phyloP scores from a whole-genome alignment of 2,329 filamentous ascomycete genomes.

The Cladosporium sp. region DNA sequence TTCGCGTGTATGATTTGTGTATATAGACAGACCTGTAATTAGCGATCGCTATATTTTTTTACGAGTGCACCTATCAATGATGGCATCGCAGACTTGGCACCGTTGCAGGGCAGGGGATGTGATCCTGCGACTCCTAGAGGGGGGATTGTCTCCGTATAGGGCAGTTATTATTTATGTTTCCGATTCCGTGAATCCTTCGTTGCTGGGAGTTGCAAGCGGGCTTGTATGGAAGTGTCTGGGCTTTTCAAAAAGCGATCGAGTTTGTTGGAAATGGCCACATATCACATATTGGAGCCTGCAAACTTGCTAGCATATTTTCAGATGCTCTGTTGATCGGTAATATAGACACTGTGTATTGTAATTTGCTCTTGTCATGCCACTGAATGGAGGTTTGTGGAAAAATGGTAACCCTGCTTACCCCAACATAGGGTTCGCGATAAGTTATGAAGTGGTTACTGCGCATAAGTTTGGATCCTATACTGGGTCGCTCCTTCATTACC shows the following conservation, averaged over 20 bases:
- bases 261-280: background rate
- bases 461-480: background rate
- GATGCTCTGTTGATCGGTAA: background rate
- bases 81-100: background rate
- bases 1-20: background rate
- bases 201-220: background rate
- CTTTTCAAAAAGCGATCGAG: background rate
- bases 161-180: background rate
- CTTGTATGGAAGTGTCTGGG: background rate
- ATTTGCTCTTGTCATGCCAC: background rate
- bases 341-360: background rate
- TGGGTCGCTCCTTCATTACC: background rate
- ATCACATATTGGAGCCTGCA: background rate
- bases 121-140: background rate
- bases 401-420: background rate
- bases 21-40: background rate
- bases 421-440: background rate
- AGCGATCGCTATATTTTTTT: background rate
- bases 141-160: background rate
- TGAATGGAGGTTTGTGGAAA: background rate
- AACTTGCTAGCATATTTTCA: background rate
- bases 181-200: background rate
- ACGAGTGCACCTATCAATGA: background rate
- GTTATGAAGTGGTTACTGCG: too few relatives aligned
- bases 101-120: background rate